Base-by-base conservation (phyloP, 1,284 basidiomycete species). In the Anthracocystis walkeri region DNA sequence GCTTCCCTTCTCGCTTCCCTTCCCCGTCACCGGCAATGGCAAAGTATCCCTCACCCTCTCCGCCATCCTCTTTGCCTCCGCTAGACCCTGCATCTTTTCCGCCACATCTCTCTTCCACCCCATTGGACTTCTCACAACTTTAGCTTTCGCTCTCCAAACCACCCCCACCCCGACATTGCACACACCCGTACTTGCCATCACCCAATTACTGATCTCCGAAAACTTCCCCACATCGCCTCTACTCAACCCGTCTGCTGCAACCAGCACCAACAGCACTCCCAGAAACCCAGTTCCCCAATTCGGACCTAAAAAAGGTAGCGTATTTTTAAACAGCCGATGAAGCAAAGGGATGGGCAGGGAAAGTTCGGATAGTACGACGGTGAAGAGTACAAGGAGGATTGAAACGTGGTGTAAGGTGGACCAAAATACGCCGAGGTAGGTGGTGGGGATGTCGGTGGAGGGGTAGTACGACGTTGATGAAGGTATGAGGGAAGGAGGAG, bases 341-440 rank as follows among this genome's bases (percentile, higher is more conserved):
- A 72, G 23, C 1, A 62, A 23, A 0, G 72, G 72, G 6, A 70
- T 51, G 3, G 72, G 72, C 0, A 75, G 67, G 7, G 73, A 75
- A 6, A 77, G 56, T 31, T 80, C 79, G 42, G 69, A 61, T 0
- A 80, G 64, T 2, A 80, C 33, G 27, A 78, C 60, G 29, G 68
- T 46, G 25, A 71, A 18, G 6, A 72, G 54, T 11, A 78, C 33
- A 8, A 72, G 38, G 16, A 59, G 12, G 11, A 62, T 31, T n/a
- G 58, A 72, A 12, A 65, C 20, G 38, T 77, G 69, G 56, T 81
- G 73, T 0, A 81, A 65, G 38, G 77, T 73, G 1, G 65, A 60
- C 80, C 80, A 81, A 52, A 81, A 79, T 0, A 79, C 59, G 20
- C 80, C 80, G 56, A 79, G 68, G 33, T 75, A 67, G 3, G 66